Evolutionary conservation across 805 yeast species (phyloP).

Genomic region (Grigorovia jiainica): DNA sequence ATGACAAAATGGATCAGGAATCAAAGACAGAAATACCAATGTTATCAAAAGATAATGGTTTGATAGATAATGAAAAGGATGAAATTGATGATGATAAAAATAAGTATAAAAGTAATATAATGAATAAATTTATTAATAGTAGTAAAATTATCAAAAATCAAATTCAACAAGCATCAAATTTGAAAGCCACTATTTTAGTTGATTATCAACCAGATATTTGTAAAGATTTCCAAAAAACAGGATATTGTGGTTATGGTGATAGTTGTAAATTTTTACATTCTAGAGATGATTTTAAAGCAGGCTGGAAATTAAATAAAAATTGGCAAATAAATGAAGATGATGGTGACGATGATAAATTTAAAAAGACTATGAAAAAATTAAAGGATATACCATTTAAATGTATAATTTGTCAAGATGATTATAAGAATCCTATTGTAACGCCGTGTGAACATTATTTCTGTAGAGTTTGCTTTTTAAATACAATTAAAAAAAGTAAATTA

Average conservation of each 20-base stretch:
- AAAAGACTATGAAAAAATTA: not conserved
- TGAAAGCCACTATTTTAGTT: conserved; percentile 56
- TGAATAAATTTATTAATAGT: not conserved
- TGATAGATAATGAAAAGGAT: not conserved
- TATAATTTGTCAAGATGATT: conserved; percentile 48
- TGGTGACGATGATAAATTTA: conserved; percentile 13
- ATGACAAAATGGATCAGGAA: not conserved
- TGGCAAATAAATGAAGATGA: conserved; percentile 44
- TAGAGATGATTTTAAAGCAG: conserved; percentile 73
- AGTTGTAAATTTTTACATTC: conserved; percentile 90
- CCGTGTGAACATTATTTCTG: conserved; percentile 59
- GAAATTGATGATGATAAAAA: not conserved
- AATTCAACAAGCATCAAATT: conserved; percentile 30
- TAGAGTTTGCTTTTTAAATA: conserved; percentile 44
- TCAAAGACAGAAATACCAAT: not conserved
- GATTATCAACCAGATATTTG: conserved; percentile 94
- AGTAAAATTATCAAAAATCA: conserved; percentile 2
- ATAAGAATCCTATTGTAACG: conserved; percentile 47
- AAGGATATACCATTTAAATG: conserved; percentile 49
- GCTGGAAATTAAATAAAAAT: conserved; percentile 56
- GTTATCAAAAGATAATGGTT: not conserved
- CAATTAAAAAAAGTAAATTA: conserved; percentile 33
- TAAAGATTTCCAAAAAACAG: conserved; percentile 83
- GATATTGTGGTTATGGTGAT: conserved; percentile 96
- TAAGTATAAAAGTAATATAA: not conserved